A percentile compares a stretch with the other conserved stretches of the same genome.
These are phyloP conservation scores for Tricholoma saponaceum DNA, from an alignment of 768 basidiomycete species.

Conservation along the genomic window DNA sequence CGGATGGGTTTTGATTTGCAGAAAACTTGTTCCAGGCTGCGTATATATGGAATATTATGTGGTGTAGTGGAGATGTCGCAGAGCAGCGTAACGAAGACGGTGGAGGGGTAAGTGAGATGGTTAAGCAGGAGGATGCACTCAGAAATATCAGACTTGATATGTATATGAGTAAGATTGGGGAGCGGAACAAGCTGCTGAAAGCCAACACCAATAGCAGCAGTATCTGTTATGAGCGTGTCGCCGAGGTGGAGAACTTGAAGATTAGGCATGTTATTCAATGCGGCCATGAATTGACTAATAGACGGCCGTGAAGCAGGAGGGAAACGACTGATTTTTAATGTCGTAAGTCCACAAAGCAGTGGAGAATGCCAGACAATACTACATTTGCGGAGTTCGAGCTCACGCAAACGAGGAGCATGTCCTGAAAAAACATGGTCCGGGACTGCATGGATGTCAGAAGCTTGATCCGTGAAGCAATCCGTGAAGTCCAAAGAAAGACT, in stretches of 20 bases:
- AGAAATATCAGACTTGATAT: neutral
- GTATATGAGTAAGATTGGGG: neutral
- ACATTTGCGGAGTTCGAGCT: conserved; percentile 29
- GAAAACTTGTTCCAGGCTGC: too few relatives aligned
- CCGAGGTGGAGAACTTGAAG: neutral
- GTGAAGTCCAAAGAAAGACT: neutral
- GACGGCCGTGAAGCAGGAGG: too few relatives aligned
- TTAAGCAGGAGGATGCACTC: neutral
- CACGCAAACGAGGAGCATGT: conserved; percentile 28
- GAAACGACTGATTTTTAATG: conserved; percentile 35
- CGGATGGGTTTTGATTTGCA: too few relatives aligned
- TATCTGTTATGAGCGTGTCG: too few relatives aligned
- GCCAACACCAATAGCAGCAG: too few relatives aligned
- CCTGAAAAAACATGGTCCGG: conserved; percentile 25
- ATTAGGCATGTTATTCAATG: neutral
- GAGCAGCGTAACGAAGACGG: neutral
- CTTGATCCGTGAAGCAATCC: too few relatives aligned
- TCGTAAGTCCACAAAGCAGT: conserved; percentile 29
- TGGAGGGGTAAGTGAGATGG: neutral
- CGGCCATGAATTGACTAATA: neutral
- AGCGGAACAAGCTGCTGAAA: neutral
- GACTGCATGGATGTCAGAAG: conserved; percentile 17
- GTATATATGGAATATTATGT: neutral
- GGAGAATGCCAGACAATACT: conserved; percentile 31
- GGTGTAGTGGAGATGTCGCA: neutral